Evolutionary conservation across 2,329 filamentous ascomycete genomes (phyloP).

Genomic region (Diplodia mutila): DNA sequence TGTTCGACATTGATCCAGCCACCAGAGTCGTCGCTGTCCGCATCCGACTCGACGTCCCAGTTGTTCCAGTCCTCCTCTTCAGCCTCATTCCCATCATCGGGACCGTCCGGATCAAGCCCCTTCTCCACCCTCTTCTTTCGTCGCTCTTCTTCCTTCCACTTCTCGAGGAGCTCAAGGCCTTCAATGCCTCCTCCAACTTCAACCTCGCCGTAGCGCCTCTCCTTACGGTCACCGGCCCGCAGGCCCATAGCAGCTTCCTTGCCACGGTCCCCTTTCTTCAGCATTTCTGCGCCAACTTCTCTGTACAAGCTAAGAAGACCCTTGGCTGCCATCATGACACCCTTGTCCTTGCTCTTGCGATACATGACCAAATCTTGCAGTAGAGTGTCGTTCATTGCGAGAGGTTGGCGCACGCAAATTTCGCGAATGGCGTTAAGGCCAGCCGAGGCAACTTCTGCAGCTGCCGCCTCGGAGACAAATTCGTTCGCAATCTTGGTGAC

Average conservation of each 20-base stretch:
- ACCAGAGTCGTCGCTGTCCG: slow-evolving; percentile 71
- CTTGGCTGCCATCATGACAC: slow-evolving; percentile 97
- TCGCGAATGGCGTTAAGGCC: slow-evolving; percentile 95
- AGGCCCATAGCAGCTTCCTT: slow-evolving; percentile 87
- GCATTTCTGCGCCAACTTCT: slow-evolving; percentile 85
- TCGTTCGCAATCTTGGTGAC: slow-evolving; percentile 97
- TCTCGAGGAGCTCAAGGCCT: slow-evolving; percentile 85
- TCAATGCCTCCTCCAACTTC: slow-evolving; percentile 78
- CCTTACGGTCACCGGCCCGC: slow-evolving; percentile 72
- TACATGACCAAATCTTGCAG: slow-evolving; percentile 96
- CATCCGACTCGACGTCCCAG: slow-evolving; percentile 64
- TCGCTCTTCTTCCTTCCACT: slow-evolving; percentile 91
- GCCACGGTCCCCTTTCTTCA: slow-evolving; percentile 87
- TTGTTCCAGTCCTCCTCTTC: slow-evolving; percentile 62
- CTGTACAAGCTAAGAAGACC: slow-evolving; percentile 88
- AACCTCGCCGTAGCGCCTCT: slow-evolving; percentile 82
- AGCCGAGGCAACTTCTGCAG: slow-evolving; percentile 86
- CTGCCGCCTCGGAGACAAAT: slow-evolving; percentile 93
- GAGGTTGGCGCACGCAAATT: slow-evolving; percentile 86
- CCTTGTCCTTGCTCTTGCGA: slow-evolving; percentile 96
- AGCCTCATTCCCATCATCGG: slow-evolving; percentile 63
- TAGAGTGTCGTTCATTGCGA: slow-evolving; percentile 97
- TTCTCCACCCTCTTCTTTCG: slow-evolving; percentile 71
- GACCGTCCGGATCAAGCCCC: slow-evolving; percentile 65
- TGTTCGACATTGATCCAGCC: slow-evolving; percentile 92